Percentiles rank a stretch among this genome's conserved stretches.
These are phyloP conservation scores for Chaetomium sp. DNA, from an alignment of 2,329 filamentous ascomycete genomes.

Conservation along the genomic window DNA sequence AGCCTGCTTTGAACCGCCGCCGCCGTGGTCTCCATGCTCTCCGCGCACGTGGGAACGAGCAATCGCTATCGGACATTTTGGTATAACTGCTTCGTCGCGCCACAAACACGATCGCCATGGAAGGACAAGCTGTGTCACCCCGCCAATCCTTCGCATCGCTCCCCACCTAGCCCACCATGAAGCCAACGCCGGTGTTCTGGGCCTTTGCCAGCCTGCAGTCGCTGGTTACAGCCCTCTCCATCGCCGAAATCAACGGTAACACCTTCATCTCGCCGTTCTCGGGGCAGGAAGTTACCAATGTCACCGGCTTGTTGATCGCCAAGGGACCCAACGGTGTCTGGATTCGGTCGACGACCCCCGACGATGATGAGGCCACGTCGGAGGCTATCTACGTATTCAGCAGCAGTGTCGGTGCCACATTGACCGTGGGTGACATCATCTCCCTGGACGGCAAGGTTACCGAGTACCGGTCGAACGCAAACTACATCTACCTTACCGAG, in stretches of 20 bases:
- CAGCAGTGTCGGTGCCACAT: slow-evolving; percentile 50
- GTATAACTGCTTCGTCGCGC: slow-evolving; percentile 7
- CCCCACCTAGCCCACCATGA: slow-evolving; percentile 25
- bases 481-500: slow-evolving; percentile 67
- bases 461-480: slow-evolving; percentile 57
- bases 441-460: slow-evolving; percentile 60
- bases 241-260: slow-evolving; percentile 67
- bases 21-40: neutral
- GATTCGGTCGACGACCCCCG: slow-evolving; percentile 61
- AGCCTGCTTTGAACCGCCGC: neutral
- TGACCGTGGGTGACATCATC: slow-evolving; percentile 65
- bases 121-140: neutral
- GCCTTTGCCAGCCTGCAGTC: slow-evolving; percentile 32
- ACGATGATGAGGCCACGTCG: slow-evolving; percentile 59
- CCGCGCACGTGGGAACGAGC: slow-evolving; percentile 8
- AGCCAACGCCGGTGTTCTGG: slow-evolving; percentile 24
- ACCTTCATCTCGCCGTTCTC: slow-evolving; percentile 63
- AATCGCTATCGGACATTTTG: neutral
- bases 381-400: slow-evolving; percentile 69
- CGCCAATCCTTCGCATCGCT: neutral
- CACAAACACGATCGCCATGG: neutral
- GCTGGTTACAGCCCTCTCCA: slow-evolving; percentile 47
- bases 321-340: slow-evolving; percentile 64
- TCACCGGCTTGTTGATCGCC: slow-evolving; percentile 67
- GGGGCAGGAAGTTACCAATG: slow-evolving; percentile 57